Percentiles rank a stretch among this genome's conserved stretches.
phyloP scores from a whole-genome alignment of 305 asterid species.

The Fraxinus baroniana region DNA sequence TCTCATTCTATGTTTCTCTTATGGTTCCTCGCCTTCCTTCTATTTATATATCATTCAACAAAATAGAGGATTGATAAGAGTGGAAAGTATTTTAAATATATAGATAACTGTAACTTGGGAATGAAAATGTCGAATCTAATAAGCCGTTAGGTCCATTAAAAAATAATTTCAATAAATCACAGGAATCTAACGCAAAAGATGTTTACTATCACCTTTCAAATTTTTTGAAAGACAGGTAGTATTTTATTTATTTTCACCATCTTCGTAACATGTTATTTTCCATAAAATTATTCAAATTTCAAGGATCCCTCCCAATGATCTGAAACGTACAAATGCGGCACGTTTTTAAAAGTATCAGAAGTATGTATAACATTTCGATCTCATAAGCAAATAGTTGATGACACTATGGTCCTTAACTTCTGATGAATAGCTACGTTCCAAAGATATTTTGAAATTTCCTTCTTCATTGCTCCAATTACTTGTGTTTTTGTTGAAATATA shows the following conservation, averaged over 20 bases:
- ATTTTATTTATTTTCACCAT: neutral
- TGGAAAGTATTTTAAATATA: neutral
- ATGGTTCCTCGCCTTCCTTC: neutral
- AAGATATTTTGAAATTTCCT: neutral
- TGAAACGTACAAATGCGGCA: neutral
- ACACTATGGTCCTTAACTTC: neutral
- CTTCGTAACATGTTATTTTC: neutral
- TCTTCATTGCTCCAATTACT: neutral
- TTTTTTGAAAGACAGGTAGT: neutral
- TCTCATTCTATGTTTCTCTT: neutral
- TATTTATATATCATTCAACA: neutral
- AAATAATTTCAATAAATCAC: neutral
- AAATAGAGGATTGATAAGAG: neutral
- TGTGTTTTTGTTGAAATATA: neutral
- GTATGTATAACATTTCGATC: neutral
- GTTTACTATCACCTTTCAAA: neutral
- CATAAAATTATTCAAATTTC: neutral
- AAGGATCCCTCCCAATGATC: neutral
- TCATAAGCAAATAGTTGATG: neutral
- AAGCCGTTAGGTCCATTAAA: neutral
- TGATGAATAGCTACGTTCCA: neutral
- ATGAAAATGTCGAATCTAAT: neutral
- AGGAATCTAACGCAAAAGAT: neutral
- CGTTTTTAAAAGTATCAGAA: neutral
- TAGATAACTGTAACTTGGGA: neutral